phyloP scores from a whole-genome alignment of 108 stramenopile species.

The Cylindrotheca closterium region DNA sequence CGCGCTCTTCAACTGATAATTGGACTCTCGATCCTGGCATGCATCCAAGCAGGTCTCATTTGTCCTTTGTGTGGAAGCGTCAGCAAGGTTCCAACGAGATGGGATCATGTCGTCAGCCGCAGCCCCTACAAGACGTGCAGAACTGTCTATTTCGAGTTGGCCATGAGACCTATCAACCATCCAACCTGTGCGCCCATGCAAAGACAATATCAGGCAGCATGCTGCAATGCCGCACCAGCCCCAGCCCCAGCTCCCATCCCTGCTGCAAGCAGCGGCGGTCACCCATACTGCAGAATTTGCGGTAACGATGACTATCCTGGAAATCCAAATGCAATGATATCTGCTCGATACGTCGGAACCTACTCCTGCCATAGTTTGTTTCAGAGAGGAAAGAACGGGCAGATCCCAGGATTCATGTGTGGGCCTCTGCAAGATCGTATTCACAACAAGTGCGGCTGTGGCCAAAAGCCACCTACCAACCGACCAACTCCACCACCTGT shows the following conservation, averaged over 20 bases:
- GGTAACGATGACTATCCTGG: conserved; percentile 5
- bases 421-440: conserved; percentile 15
- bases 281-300: too few relatives aligned
- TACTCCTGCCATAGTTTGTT: conserved; percentile 4
- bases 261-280: too few relatives aligned
- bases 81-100: conserved; percentile 6
- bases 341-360: conserved; percentile 14
- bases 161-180: too few relatives aligned
- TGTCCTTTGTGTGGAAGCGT: conserved; percentile 10
- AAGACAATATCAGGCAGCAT: background rate
- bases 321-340: background rate
- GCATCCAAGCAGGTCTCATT: background rate
- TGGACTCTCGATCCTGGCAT: background rate
- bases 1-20: too few relatives aligned
- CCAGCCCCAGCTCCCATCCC: background rate
- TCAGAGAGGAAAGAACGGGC: conserved; percentile 3
- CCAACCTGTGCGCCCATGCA: too few relatives aligned
- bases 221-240: conserved; percentile 2
- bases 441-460: too few relatives aligned
- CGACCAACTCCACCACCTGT: too few relatives aligned
- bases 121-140: too few relatives aligned
- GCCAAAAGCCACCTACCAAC: too few relatives aligned
- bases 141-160: too few relatives aligned
- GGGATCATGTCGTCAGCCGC: too few relatives aligned
- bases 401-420: conserved; percentile 15